Conservation (phyloP, 495 filamentous ascomycete genomes). For the Penicillium simplicissimum region DNA sequence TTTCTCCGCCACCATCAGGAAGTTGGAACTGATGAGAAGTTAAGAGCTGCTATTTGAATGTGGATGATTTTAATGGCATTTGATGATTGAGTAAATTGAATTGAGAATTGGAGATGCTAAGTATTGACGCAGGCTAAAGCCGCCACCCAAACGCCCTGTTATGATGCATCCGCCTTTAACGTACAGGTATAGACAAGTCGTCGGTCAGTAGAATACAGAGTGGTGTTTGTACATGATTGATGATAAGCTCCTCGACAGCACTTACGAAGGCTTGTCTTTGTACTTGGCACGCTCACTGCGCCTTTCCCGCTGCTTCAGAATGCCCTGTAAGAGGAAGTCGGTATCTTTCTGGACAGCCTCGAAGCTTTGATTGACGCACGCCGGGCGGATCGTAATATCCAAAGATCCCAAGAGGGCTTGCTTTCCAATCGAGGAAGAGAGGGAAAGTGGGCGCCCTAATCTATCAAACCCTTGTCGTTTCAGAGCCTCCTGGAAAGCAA, state of each 20-base stretch:
- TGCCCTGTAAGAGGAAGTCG: slow-evolving; percentile 17
- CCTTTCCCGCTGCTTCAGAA: slow-evolving; percentile 13
- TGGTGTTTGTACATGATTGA: slow-evolving; percentile 6
- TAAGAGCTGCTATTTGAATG: not conserved
- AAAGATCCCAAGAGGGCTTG: slow-evolving; percentile 29
- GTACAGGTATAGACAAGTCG: slow-evolving; percentile 16
- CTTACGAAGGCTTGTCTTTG: not conserved
- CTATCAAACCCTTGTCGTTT: slow-evolving; percentile 54
- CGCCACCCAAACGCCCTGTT: slow-evolving; percentile 20
- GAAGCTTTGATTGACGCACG: slow-evolving; percentile 20
- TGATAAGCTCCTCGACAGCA: not conserved
- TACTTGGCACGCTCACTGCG: not conserved
- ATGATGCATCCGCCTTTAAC: slow-evolving; percentile 15
- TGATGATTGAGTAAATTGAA: slow-evolving; percentile 7
- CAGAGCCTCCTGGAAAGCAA: slow-evolving; percentile 58
- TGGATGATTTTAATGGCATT: not conserved
- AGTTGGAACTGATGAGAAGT: not conserved
- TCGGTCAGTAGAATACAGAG: slow-evolving; percentile 19
- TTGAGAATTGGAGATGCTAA: slow-evolving; percentile 11
- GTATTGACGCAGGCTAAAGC: slow-evolving; percentile 7
- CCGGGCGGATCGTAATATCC: slow-evolving; percentile 26
- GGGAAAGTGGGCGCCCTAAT: slow-evolving; percentile 43
- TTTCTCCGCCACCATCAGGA: slow-evolving; percentile 1
- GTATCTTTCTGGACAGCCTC: slow-evolving; percentile 30
- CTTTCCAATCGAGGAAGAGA: not conserved